Percentiles rank a stretch among this genome's conserved stretches.
Evolutionary conservation across 495 filamentous ascomycete genomes (phyloP).

Genomic region (Hyphodiscus hymeniophilus): DNA sequence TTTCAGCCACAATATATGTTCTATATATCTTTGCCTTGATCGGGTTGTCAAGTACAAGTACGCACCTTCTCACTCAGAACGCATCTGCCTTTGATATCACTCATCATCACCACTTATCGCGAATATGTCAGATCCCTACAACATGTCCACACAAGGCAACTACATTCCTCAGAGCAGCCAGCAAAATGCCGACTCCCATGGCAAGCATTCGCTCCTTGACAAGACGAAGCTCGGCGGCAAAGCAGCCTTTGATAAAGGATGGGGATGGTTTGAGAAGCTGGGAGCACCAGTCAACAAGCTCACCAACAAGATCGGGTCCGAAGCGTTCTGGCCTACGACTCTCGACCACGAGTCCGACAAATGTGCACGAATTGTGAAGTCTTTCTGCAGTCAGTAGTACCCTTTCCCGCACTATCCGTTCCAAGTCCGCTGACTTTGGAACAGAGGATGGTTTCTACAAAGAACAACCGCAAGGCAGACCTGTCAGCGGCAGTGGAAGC

Average conservation of each 20-base stretch:
- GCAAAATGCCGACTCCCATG: neutral
- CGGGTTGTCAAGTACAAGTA: no score
- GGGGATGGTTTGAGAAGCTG: slow-evolving; percentile 36
- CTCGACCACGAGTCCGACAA: slow-evolving; percentile 78
- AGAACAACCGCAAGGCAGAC: slow-evolving; percentile 4
- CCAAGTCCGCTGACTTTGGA: slow-evolving; percentile 9
- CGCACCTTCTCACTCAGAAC: no score
- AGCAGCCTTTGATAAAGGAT: slow-evolving; percentile 37
- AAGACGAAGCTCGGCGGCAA: slow-evolving; percentile 33
- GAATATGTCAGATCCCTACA: no score
- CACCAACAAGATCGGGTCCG: slow-evolving; percentile 63
- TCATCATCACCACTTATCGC: no score
- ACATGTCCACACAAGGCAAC: no score
- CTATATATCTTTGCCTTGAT: no score
- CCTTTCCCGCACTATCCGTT: neutral
- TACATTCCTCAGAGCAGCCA: no score
- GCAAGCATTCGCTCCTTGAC: slow-evolving; percentile 9
- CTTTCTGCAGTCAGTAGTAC: slow-evolving; percentile 55
- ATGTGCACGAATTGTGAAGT: slow-evolving; percentile 68
- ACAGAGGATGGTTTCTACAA: slow-evolving; percentile 37
- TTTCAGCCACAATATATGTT: no score
- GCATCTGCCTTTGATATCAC: no score
- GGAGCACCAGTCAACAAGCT: slow-evolving; percentile 65
- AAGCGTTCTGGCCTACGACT: slow-evolving; percentile 74
- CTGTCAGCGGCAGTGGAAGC: neutral